These are phyloP conservation scores for Athelia sp. DNA, from an alignment of 1,284 basidiomycete genomes.

Conservation along the genomic window DNA sequence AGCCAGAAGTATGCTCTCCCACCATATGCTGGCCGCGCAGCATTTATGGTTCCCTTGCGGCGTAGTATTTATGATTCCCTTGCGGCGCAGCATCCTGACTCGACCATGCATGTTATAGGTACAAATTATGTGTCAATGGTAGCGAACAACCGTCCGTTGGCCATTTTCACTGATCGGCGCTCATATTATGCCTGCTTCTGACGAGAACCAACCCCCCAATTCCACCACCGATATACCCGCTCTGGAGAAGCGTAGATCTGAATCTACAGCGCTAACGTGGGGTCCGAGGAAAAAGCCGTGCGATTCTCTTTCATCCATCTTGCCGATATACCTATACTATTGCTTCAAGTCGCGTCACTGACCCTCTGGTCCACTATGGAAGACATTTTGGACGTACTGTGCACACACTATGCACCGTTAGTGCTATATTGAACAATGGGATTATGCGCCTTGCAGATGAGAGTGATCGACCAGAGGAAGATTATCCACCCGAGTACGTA, in stretches of 20 bases:
- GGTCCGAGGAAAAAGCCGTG: slow-evolving; percentile 1
- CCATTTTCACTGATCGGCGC: no score
- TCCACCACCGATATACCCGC: background rate
- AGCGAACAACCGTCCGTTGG: no score
- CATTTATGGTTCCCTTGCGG: no score
- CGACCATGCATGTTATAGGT: no score
- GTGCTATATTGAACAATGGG: background rate
- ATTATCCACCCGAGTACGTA: no score
- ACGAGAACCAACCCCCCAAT: background rate
- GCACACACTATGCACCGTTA: background rate
- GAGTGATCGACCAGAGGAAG: no score
- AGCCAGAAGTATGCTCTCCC: no score
- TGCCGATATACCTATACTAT: background rate
- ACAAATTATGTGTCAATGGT: no score
- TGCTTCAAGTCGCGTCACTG: background rate
- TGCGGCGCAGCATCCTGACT: no score
- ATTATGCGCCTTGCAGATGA: background rate
- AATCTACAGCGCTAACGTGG: background rate
- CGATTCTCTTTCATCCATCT: background rate
- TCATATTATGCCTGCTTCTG: no score
- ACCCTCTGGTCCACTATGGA: background rate
- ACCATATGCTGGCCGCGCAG: no score
- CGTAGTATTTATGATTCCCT: no score
- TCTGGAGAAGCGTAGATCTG: background rate
- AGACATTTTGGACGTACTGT: background rate